Percentiles rank a stretch among this genome's conserved stretches.
phyloP scores from a whole-genome alignment of 2,329 filamentous ascomycete species.

The Fusarium sp. region DNA sequence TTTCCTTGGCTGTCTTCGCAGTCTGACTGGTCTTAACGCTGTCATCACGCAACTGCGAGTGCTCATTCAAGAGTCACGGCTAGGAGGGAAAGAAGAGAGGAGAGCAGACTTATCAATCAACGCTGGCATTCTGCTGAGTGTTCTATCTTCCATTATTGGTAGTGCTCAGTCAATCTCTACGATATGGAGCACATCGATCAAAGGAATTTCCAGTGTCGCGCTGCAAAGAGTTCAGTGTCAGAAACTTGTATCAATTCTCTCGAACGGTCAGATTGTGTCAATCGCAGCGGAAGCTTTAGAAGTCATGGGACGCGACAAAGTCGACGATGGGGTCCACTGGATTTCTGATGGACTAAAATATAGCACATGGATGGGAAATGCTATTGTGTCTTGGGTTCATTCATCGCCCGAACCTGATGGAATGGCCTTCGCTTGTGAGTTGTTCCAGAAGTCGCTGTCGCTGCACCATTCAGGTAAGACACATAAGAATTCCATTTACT shows the following conservation, averaged over 20 bases:
- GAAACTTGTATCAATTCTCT: conserved; percentile 56
- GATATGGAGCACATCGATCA: conserved; percentile 53
- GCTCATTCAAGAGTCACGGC: conserved; percentile 64
- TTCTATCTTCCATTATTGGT: conserved; percentile 56
- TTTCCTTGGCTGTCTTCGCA: conserved; percentile 74
- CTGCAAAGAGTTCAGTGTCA: conserved; percentile 49
- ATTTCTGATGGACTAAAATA: conserved; percentile 72
- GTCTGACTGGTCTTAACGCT: conserved; percentile 81
- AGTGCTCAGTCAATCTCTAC: conserved; percentile 49
- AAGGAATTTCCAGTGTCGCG: conserved; percentile 31
- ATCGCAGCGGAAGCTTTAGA: conserved; percentile 66
- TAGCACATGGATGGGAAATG: conserved; percentile 76
- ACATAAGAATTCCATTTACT: too few species aligned
- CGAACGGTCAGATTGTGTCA: conserved; percentile 62
- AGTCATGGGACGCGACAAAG: conserved; percentile 52
- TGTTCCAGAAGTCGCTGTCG: conserved; percentile 70
- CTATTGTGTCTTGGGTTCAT: conserved; percentile 62
- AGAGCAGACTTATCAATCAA: conserved; percentile 57
- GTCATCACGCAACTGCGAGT: conserved; percentile 74
- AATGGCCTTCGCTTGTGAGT: conserved; percentile 55
- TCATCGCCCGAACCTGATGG: conserved; percentile 49
- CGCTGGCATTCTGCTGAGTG: conserved; percentile 55
- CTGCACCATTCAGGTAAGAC: conserved; percentile 76
- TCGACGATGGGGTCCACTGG: conserved; percentile 60
- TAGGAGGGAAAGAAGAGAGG: conserved; percentile 50